Evolutionary conservation across 1,284 basidiomycete species (phyloP).

Genomic region (Fistulinella staudtii): DNA sequence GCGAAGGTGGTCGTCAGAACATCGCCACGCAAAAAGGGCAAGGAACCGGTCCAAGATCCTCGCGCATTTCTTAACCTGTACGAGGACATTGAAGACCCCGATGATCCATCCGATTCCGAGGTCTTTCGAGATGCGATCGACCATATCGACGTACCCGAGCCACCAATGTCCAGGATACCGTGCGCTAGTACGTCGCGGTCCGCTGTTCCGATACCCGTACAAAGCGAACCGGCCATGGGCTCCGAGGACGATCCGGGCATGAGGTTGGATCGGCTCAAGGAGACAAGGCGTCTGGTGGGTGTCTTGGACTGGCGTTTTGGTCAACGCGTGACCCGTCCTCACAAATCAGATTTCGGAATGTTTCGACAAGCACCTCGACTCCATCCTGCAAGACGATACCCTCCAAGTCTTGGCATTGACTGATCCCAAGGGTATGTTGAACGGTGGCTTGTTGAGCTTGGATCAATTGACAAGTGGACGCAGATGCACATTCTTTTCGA

Average conservation of each 20-base stretch:
- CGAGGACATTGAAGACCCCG: slow-evolving; percentile 32
- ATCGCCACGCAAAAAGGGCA: slow-evolving; percentile 21
- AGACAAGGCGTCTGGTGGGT: slow-evolving; percentile 19
- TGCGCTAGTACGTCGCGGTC: slow-evolving; percentile 12
- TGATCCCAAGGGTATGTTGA: slow-evolving; percentile 17
- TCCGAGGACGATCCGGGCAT: slow-evolving; percentile 12
- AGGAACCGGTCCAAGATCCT: slow-evolving; percentile 11
- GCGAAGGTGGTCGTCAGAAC: slow-evolving; percentile 16
- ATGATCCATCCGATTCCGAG: slow-evolving; percentile 21
- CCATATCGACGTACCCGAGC: background rate
- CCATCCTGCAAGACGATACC: slow-evolving; percentile 25
- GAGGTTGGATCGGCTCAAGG: slow-evolving; percentile 18
- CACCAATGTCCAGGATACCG: slow-evolving; percentile 7
- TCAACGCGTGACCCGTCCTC: background rate
- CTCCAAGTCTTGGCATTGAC: slow-evolving; percentile 23
- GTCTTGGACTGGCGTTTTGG: background rate
- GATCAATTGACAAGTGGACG: slow-evolving; percentile 4
- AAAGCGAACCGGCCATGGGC: background rate
- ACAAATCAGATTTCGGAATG: slow-evolving; percentile 21
- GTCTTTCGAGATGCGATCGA: slow-evolving; percentile 15
- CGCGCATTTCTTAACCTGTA: slow-evolving; percentile 24
- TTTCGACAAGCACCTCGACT: slow-evolving; percentile 1
- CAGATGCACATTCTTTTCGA: slow-evolving; percentile 16
- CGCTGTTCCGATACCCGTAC: background rate
- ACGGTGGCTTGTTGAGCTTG: background rate